Conservation (phyloP, 2,329 filamentous ascomycete species). For the Diaporthe citriasiana region DNA sequence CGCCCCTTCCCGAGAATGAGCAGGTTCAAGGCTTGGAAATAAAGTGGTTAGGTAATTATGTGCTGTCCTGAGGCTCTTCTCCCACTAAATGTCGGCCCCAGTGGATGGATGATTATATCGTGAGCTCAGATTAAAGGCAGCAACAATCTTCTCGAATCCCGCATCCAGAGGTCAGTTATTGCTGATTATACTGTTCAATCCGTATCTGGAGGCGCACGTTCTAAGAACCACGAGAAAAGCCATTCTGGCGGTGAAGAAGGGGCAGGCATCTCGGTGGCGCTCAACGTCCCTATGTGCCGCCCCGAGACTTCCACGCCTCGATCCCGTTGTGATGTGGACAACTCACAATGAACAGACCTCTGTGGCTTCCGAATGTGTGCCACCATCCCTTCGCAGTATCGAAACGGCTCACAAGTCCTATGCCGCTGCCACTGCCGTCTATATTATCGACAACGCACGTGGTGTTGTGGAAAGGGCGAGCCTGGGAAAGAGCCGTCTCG, state of each 20-base stretch:
- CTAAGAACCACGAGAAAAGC: not conserved
- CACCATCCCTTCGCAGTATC: not conserved
- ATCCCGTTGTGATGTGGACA: not conserved
- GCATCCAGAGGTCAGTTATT: not conserved
- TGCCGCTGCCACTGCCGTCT: not conserved
- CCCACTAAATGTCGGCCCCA: not conserved
- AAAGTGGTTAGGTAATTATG: not conserved
- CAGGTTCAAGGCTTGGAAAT: not conserved
- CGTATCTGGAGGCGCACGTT: not conserved
- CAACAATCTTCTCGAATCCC: not conserved
- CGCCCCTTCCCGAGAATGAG: not conserved
- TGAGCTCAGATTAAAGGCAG: not conserved
- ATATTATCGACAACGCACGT: not conserved
- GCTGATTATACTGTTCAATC: not conserved
- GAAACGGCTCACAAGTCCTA: not conserved
- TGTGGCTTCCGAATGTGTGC: not conserved
- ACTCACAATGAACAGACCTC: not conserved
- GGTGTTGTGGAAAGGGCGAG: constrained; percentile 2
- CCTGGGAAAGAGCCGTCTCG: not conserved
- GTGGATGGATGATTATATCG: no score
- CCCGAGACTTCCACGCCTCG: not conserved
- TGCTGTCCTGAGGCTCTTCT: not conserved
- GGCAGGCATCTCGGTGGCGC: not conserved
- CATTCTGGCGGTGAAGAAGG: not conserved
- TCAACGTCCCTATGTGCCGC: constrained; percentile 7